phyloP scores from a whole-genome alignment of 345 rosid species.

The Abelmoschus esculentus region DNA sequence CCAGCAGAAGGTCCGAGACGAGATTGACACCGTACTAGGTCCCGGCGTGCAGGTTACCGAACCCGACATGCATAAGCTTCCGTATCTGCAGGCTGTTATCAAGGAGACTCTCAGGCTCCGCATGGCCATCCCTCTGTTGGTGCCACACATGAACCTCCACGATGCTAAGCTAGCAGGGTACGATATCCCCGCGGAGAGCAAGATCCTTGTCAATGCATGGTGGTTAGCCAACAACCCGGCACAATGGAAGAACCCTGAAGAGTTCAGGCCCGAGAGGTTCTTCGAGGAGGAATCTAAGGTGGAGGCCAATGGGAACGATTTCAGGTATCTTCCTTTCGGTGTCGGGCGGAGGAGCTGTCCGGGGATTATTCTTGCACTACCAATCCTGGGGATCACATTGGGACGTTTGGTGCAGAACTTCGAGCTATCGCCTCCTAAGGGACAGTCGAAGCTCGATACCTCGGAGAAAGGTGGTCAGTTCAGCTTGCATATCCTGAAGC shows the following conservation, averaged over 20 bases:
- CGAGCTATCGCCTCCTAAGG: neutral
- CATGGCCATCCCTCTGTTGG: too few relatives aligned
- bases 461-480: neutral
- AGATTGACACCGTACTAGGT: too few relatives aligned
- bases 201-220: slow-evolving; percentile 73
- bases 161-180: slow-evolving; percentile 37
- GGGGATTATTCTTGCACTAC: too few relatives aligned
- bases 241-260: slow-evolving; percentile 79
- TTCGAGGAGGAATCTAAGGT: slow-evolving; percentile 87
- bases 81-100: too few relatives aligned
- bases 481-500: neutral
- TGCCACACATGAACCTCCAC: slow-evolving; percentile 53
- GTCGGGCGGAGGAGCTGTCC: slow-evolving; percentile 43
- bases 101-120: too few relatives aligned
- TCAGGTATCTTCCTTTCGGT: slow-evolving; percentile 91
- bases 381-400: too few relatives aligned
- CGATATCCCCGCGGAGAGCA: slow-evolving; percentile 45
- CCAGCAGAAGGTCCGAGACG: slow-evolving; percentile 45
- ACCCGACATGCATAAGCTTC: too few relatives aligned
- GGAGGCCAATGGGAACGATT: slow-evolving; percentile 91
- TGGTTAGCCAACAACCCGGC: slow-evolving; percentile 93
- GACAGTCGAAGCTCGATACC: neutral
- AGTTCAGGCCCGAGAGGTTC: slow-evolving; percentile 21
- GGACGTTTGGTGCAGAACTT: slow-evolving; percentile 18
- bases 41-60: slow-evolving; percentile 42